phyloP scores from a whole-genome alignment of 768 basidiomycete genomes.

The Trametopsis cervina region DNA sequence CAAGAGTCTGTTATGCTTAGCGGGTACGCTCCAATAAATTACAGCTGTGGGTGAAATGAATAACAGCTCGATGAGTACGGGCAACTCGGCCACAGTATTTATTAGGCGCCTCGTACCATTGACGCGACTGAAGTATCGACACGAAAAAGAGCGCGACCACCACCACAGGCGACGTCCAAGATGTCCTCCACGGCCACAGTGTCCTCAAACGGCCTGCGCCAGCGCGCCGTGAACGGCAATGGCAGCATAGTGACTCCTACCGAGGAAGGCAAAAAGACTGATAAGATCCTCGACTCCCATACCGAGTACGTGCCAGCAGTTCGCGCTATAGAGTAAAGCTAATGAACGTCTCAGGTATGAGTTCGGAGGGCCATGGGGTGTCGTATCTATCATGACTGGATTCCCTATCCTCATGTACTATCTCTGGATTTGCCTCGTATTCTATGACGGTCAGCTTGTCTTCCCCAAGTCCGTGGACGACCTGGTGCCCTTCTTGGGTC shows the following conservation, averaged over 20 bases:
- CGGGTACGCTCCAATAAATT: too few relatives aligned
- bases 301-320: slow-evolving; percentile 24
- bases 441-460: slow-evolving; percentile 83
- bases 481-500: slow-evolving; percentile 65
- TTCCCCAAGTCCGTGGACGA: slow-evolving; percentile 63
- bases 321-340: background rate
- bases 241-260: slow-evolving; percentile 36
- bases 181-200: slow-evolving; percentile 10
- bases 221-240: slow-evolving; percentile 20
- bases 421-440: slow-evolving; percentile 95
- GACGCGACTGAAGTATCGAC: background rate
- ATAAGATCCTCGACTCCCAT: slow-evolving; percentile 55
- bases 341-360: slow-evolving; percentile 59
- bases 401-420: slow-evolving; percentile 98
- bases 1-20: too few relatives aligned
- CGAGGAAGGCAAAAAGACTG: slow-evolving; percentile 67
- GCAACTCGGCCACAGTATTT: background rate
- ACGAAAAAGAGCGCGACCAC: too few relatives aligned
- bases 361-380: slow-evolving; percentile 93
- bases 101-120: background rate
- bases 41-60: too few relatives aligned
- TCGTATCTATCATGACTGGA: slow-evolving; percentile 85
- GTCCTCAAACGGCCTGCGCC: slow-evolving; percentile 23
- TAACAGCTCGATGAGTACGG: too few relatives aligned
- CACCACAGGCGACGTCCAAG: background rate